These are phyloP conservation scores for Diaporthe ilicicola DNA, from an alignment of 2,329 filamentous ascomycete species.

Conservation along the genomic window DNA sequence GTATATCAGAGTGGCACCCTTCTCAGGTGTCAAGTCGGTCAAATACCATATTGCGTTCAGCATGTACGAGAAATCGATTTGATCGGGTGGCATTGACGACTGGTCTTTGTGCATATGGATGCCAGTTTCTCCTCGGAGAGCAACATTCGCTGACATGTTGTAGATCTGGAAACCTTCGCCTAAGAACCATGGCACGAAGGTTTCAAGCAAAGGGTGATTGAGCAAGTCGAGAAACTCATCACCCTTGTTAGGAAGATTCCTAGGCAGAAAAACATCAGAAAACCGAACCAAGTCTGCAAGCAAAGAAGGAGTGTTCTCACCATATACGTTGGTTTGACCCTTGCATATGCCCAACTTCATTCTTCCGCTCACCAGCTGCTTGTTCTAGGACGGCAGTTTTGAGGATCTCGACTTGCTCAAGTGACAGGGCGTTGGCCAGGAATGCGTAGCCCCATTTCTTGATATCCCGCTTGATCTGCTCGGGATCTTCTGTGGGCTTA, in stretches of 20 bases:
- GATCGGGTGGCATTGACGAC: slow-evolving; percentile 8
- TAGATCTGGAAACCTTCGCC: slow-evolving; percentile 15
- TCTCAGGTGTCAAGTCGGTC: slow-evolving; percentile 19
- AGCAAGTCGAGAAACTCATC: slow-evolving; percentile 17
- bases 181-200: slow-evolving; percentile 3
- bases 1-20: slow-evolving; percentile 9
- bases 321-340: slow-evolving; percentile 3
- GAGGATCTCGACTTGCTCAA: neutral
- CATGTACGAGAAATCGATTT: slow-evolving; percentile 7
- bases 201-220: slow-evolving; percentile 8
- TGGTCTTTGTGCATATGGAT: slow-evolving; percentile 12
- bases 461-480: slow-evolving; percentile 13
- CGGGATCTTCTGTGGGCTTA: slow-evolving; percentile 7
- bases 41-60: neutral
- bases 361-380: neutral
- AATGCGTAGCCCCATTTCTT: slow-evolving; percentile 7
- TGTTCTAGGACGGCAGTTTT: neutral
- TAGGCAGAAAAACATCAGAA: neutral
- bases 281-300: neutral
- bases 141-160: slow-evolving; percentile 2
- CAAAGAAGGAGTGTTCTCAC: neutral
- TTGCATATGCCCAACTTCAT: slow-evolving; percentile 14
- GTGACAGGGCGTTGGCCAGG: neutral
- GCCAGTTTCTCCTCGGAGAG: slow-evolving; percentile 1
- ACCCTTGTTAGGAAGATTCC: slow-evolving; percentile 20